Evolutionary conservation across 2,329 filamentous ascomycete genomes (phyloP).

Genomic region (Raffaelea arxii): DNA sequence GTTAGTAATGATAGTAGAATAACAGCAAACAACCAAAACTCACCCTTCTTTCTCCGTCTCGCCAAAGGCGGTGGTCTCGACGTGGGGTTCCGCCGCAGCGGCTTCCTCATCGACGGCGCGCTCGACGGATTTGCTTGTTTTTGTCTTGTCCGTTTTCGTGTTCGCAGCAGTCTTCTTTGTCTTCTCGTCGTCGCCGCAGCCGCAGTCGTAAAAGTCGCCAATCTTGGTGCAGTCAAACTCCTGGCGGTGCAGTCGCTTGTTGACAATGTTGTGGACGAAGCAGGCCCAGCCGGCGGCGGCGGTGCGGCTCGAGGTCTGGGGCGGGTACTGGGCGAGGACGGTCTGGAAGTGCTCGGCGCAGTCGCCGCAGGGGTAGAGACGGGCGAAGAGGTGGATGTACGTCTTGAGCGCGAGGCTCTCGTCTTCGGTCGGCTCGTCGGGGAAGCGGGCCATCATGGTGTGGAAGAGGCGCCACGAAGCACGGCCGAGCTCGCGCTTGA

Average conservation of each 20-base stretch:
- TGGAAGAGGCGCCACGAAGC: constrained; percentile 63
- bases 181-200: constrained; percentile 55
- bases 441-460: constrained; percentile 62
- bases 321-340: constrained; percentile 51
- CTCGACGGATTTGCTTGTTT: constrained; percentile 13
- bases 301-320: constrained; percentile 54
- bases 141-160: constrained; percentile 16
- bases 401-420: constrained; percentile 54
- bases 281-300: constrained; percentile 59
- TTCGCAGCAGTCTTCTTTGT: constrained; percentile 27
- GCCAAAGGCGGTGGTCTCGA: constrained; percentile 1
- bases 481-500: constrained; percentile 63
- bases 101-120: constrained; percentile 4
- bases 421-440: constrained; percentile 52
- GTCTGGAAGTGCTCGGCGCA: constrained; percentile 59
- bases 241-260: constrained; percentile 51
- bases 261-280: constrained; percentile 59
- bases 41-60: constrained; percentile 16
- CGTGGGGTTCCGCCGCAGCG: background rate
- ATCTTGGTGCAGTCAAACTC: constrained; percentile 58
- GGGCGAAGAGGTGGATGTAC: constrained; percentile 56
- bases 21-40: background rate
- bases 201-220: constrained; percentile 63
- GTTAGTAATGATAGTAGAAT: background rate
- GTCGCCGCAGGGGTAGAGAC: constrained; percentile 62